Evolutionary conservation across 2,329 filamentous ascomycete genomes (phyloP).

Genomic region (Hymenotorrendiella dingleyae): DNA sequence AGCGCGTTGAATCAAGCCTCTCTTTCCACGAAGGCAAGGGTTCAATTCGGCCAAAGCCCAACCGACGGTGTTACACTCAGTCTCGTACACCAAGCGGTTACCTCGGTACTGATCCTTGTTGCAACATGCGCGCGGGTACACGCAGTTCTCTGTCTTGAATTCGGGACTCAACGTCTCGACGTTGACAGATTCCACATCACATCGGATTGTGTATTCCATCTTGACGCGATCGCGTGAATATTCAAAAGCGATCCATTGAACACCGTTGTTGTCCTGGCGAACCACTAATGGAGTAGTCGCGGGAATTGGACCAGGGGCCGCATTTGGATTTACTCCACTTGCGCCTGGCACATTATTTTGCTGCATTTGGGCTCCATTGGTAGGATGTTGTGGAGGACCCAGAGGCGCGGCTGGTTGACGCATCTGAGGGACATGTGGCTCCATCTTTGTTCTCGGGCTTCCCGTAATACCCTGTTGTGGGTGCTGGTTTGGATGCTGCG

Average conservation of each 20-base stretch:
- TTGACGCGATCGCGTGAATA: constrained; percentile 96
- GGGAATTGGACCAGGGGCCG: constrained; percentile 91
- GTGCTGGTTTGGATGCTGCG: constrained; percentile 46
- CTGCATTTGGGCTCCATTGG: constrained; percentile 40
- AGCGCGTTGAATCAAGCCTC: constrained; percentile 90
- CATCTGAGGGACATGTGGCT: constrained; percentile 56
- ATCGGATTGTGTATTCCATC: constrained; percentile 99
- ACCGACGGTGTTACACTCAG: constrained; percentile 99
- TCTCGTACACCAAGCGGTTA: constrained; percentile 93
- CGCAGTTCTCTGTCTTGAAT: constrained; percentile 97
- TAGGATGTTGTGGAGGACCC: constrained; percentile 36
- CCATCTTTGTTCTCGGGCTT: constrained; percentile 59
- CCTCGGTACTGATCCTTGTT: constrained; percentile 94
- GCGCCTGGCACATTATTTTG: constrained; percentile 35
- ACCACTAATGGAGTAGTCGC: constrained; percentile 94
- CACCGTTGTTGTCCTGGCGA: constrained; percentile 88
- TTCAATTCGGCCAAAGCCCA: constrained; percentile 96
- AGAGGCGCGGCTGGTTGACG: constrained; percentile 50
- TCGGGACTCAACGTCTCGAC: constrained; percentile 78
- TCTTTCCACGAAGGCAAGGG: constrained; percentile 82
- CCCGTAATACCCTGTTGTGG: constrained; percentile 53
- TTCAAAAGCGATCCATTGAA: constrained; percentile 98
- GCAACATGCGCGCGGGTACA: constrained; percentile 92
- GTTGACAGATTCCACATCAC: constrained; percentile 94
- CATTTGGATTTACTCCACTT: constrained; percentile 71